Evolutionary conservation across 805 yeast genomes (phyloP), one percentile per base, ranked within the genome.

Genomic region (Wickerhamiella cacticola): DNA sequence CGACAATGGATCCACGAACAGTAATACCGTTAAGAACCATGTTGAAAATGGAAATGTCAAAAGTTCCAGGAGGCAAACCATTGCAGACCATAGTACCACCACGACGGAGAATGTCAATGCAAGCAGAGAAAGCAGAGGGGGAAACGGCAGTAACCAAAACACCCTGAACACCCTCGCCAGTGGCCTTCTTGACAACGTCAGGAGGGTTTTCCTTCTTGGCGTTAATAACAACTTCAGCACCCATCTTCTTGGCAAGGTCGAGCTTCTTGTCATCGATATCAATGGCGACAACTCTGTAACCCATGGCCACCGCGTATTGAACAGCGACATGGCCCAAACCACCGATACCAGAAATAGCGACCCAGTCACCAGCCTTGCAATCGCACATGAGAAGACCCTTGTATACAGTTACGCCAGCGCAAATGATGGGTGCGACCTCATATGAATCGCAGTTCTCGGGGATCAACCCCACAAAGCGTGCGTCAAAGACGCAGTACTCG

Each of bases 401-500:
- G 79, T 84, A 84, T 50, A 82, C 94, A 35, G 95, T 84, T 65
- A 84, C 78, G 67, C 95, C 95, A 31, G 94, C 95, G 70, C 95
- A 84, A 60, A 85, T 74, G 62, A 84, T 78, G 58, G 95, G 94
- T 9, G 94, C 79, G 53, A 78, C 74, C 54, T 69, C 72, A 48
- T 89, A 87, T 58, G 84, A 74, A 62, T 85, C 88, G 36, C 82
- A 69, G 50, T 79, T 82, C 59, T 73, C 60, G 51, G 94, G 88
- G 59, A 85, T 78, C 56, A 73, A 70, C 36, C 94, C 94, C 35
- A 92, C 94, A 62, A 84, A 94, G 50, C 80, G 74, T 36, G 89
- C 92, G 65, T 83, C 88, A 36, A 89, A 94, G 39, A 89, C 78
- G 47, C 87, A 87, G 65, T 83, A 85, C 68, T 85, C 85, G 68